phyloP scores from a whole-genome alignment of 352 stramenopile genomes.

The Pythium aphanidermatum region DNA sequence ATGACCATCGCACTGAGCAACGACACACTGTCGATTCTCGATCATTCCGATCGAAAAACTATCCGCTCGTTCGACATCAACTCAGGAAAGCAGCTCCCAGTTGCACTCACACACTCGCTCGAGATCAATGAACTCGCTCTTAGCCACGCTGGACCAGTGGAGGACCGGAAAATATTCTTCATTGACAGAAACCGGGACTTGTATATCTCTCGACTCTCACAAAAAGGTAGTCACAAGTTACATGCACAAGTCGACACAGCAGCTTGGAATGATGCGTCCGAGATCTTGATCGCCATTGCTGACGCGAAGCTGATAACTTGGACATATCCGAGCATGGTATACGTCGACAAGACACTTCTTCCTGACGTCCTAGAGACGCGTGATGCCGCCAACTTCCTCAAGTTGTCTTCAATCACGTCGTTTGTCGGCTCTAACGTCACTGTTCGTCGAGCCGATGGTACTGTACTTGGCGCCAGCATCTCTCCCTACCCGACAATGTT shows the following conservation, averaged over 20 bases:
- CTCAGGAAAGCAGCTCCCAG: constrained; percentile 70
- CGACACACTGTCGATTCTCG: constrained; percentile 86
- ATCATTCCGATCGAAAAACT: constrained; percentile 84
- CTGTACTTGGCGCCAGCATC: constrained; percentile 71
- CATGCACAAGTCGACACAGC: constrained; percentile 88
- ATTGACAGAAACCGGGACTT: constrained; percentile 87
- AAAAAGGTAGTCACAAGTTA: constrained; percentile 77
- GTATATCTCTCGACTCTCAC: constrained; percentile 59
- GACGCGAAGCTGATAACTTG: constrained; percentile 88
- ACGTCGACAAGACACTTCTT: constrained; percentile 89
- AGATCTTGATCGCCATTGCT: constrained; percentile 85
- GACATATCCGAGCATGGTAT: constrained; percentile 89
- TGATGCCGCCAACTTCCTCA: constrained; percentile 79
- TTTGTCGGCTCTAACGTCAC: constrained; percentile 85
- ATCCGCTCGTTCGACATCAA: constrained; percentile 88
- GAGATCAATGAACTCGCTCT: constrained; percentile 82
- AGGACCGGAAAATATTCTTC: constrained; percentile 84
- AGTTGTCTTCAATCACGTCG: constrained; percentile 79
- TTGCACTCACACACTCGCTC: constrained; percentile 58
- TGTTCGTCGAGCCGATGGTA: constrained; percentile 83
- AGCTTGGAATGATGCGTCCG: constrained; percentile 85
- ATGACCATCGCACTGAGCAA: constrained; percentile 81
- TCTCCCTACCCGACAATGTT: constrained; percentile 81
- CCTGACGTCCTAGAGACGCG: constrained; percentile 63
- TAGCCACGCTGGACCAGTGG: constrained; percentile 62